These are phyloP conservation scores for Artomyces pyxidatus DNA, from an alignment of 768 basidiomycete genomes.

Conservation along the genomic window DNA sequence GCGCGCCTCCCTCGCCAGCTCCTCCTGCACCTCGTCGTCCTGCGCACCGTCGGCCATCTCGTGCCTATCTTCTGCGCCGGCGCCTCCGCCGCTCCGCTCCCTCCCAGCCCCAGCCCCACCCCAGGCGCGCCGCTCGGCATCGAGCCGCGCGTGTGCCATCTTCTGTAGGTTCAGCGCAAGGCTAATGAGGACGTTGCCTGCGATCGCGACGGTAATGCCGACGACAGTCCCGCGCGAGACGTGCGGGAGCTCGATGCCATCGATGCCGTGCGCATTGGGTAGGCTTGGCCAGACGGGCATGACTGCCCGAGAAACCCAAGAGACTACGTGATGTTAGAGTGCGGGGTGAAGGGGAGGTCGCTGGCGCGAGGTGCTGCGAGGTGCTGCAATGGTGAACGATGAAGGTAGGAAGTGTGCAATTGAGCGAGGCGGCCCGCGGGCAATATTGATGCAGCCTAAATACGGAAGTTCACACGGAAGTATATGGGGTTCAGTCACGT, in stretches of 20 bases:
- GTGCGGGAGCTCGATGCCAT: conserved; percentile 39
- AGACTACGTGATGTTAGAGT: not conserved
- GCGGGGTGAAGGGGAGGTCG: not conserved
- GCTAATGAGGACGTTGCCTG: conserved; percentile 83
- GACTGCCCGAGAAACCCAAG: no score
- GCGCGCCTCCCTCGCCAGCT: conserved; percentile 5
- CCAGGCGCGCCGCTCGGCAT: conserved; percentile 22
- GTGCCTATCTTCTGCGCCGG: no score
- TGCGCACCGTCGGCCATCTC: not conserved
- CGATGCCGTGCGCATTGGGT: conserved; percentile 1
- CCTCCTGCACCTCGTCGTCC: not conserved
- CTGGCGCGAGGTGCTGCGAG: not conserved
- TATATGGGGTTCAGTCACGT: not conserved
- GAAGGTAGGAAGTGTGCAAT: not conserved
- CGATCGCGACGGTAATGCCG: conserved; percentile 77
- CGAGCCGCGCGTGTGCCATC: conserved; percentile 72
- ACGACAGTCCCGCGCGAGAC: conserved; percentile 51
- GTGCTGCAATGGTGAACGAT: not conserved
- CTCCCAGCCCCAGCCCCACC: conserved; percentile 15
- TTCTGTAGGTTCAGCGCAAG: conserved; percentile 92
- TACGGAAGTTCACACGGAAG: not conserved
- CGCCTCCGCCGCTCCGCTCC: no score
- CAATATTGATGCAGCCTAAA: not conserved
- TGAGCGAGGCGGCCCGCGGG: not conserved
- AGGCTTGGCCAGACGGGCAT: not conserved